A percentile compares a stretch with the other conserved stretches of the same genome.
Evolutionary conservation across 163 green algal species (phyloP).

Genomic region (Volvox carteri): DNA sequence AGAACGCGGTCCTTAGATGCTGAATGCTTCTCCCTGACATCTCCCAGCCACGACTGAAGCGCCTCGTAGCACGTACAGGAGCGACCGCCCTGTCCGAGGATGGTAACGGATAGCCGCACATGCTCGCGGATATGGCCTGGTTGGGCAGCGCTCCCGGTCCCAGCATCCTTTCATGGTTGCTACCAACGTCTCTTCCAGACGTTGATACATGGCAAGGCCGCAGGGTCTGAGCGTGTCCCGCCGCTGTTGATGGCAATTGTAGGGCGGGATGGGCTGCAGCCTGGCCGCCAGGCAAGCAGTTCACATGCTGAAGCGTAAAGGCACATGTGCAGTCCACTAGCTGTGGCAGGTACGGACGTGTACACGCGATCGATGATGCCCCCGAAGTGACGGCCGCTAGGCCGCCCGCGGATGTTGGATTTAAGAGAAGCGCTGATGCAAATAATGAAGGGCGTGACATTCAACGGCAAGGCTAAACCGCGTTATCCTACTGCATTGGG

Average conservation of each 20-base stretch:
- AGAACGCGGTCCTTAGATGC: neutral
- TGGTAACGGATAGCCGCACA: neutral
- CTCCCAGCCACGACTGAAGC: constrained; percentile 1
- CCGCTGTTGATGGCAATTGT: neutral
- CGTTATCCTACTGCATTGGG: neutral
- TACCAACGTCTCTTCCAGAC: neutral
- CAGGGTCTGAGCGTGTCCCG: neutral
- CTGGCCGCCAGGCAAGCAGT: neutral
- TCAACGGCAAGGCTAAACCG: neutral
- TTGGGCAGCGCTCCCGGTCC: no score
- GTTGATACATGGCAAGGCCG: neutral
- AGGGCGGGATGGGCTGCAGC: neutral
- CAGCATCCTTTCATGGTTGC: no score
- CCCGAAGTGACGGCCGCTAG: constrained; percentile 2
- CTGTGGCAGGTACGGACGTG: neutral
- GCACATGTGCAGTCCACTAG: neutral
- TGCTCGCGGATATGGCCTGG: no score
- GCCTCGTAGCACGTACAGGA: neutral
- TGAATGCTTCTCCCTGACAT: no score
- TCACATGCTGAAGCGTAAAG: neutral
- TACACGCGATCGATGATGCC: neutral
- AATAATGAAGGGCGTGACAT: constrained; percentile 3
- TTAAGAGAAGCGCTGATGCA: neutral
- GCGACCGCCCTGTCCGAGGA: neutral
- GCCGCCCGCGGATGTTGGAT: neutral